Base-by-base conservation (phyloP, 2,329 filamentous ascomycete species). In the Fusarium penzigii region DNA sequence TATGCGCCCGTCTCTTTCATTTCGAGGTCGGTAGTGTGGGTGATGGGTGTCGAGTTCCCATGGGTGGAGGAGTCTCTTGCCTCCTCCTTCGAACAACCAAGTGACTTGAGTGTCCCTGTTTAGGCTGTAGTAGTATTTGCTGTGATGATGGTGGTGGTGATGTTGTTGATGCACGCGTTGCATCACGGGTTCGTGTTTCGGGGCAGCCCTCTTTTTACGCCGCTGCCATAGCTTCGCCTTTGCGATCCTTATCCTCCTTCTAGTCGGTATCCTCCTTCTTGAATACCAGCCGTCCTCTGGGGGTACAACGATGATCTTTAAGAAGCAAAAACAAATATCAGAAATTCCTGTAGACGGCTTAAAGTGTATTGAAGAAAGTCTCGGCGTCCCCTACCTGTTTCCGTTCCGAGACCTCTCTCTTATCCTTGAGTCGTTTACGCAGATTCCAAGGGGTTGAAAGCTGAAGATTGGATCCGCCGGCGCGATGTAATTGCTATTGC, bases 321-420 rank as follows among this genome's bases (percentile, higher is more conserved):
- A 58, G 20, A 25, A 53, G 55, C 12, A 60, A 60, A 58, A 56
- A 60, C 58, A 59, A 43, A 48, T 50, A 63, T 65, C 64, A 66
- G 54, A 66, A 25, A 58, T 63, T 66, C 64, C 55, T 61, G 63
- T 59, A 57, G 55, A 59, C 58, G 60, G 58, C 51, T 59, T 25
- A 53, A 52, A 60, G 56, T 55, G 70, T 70, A 58, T 89, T 86
- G 64, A 93, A 80, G 77, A 92, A 81, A 68, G 84, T 85, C 74
- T 90, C 90, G 50, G 87, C 87, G 75, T 97, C 92, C 58, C 92
- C 92, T 50, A 96, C 92, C 75, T 97, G 92, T 72, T 89, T 88
- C 60, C 92, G 81, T 75, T 93, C 90, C 53, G 89, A 90, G 53
- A 97, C 81, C 74, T 96, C 92, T 57, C 84, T 57, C 63, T 59